Percentiles rank a stretch among this genome's conserved stretches.
phyloP scores from a whole-genome alignment of 2,329 filamentous ascomycete genomes.

The Achaetomium macrosporum region DNA sequence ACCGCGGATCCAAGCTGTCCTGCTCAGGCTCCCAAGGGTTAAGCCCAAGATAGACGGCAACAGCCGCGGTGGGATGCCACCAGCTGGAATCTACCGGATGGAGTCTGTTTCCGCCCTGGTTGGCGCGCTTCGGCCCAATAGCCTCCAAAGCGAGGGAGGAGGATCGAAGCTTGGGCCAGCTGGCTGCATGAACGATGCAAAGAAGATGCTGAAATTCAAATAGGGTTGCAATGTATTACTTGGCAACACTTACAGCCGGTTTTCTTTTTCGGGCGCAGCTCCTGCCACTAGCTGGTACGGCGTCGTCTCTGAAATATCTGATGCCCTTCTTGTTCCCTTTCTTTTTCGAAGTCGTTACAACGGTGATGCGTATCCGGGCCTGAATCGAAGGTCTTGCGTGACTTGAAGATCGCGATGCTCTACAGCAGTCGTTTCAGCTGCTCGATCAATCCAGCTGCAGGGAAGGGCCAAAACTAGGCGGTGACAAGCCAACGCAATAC shows the following conservation, averaged over 20 bases:
- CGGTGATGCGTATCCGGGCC: too few species aligned
- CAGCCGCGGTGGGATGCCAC: slow-evolving; percentile 3
- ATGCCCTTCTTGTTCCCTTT: too few species aligned
- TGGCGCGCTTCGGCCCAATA: background rate
- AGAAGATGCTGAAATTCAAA: slow-evolving; percentile 3
- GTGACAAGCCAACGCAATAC: too few species aligned
- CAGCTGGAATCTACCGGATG: background rate
- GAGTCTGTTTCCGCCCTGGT: too few species aligned
- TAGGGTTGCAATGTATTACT: slow-evolving; percentile 1
- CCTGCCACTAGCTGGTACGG: background rate
- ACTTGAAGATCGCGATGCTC: too few species aligned
- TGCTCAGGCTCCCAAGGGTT: background rate
- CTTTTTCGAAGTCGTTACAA: too few species aligned
- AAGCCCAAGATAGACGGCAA: background rate
- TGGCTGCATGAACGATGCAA: background rate
- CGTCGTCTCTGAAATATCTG: background rate
- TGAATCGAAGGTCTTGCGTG: too few species aligned
- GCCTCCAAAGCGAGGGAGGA: background rate
- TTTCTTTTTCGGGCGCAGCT: background rate
- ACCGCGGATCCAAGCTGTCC: background rate
- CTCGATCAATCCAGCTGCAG: too few species aligned
- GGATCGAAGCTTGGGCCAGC: background rate
- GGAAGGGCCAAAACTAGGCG: too few species aligned
- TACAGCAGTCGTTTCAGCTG: too few species aligned
- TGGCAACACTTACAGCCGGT: slow-evolving; percentile 1